These are phyloP conservation scores for Verbena officinalis DNA, from an alignment of 257 asterid genomes.

Conservation along the genomic window DNA sequence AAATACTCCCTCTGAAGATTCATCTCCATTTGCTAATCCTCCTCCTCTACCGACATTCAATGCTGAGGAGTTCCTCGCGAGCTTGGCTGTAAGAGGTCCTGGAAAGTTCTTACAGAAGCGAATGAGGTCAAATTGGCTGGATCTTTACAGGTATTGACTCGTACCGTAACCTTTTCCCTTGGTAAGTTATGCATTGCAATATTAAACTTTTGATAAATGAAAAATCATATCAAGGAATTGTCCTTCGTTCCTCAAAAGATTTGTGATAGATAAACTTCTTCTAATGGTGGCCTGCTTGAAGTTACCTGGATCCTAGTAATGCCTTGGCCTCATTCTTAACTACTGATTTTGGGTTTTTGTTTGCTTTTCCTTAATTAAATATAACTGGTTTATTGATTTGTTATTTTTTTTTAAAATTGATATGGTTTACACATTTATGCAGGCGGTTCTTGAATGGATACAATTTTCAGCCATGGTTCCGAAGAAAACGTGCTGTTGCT, in stretches of 20 bases:
- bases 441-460: slow-evolving; percentile 92
- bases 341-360: slow-evolving; percentile 6
- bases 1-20: slow-evolving; percentile 86
- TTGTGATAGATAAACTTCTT: slow-evolving; percentile 19
- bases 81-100: slow-evolving; percentile 86
- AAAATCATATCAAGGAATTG: not conserved
- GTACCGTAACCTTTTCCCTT: slow-evolving; percentile 22
- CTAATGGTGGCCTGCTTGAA: slow-evolving; percentile 9
- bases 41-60: slow-evolving; percentile 85
- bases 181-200: slow-evolving; percentile 16
- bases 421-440: slow-evolving; percentile 34
- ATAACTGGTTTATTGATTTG: slow-evolving; percentile 10
- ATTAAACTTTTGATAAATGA: slow-evolving; percentile 8
- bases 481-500: slow-evolving; percentile 90
- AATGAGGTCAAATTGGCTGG: slow-evolving; percentile 95
- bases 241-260: slow-evolving; percentile 7
- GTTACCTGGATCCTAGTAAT: slow-evolving; percentile 14
- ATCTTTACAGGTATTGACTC: slow-evolving; percentile 75
- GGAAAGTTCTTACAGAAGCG: slow-evolving; percentile 91
- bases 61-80: slow-evolving; percentile 72
- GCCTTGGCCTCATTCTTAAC: slow-evolving; percentile 10
- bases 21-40: slow-evolving; percentile 88
- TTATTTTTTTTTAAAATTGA: slow-evolving; percentile 24
- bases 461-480: slow-evolving; percentile 93
- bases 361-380: slow-evolving; percentile 5